phyloP scores from a whole-genome alignment of 768 basidiomycete species.

The Phanerochaete sordida region DNA sequence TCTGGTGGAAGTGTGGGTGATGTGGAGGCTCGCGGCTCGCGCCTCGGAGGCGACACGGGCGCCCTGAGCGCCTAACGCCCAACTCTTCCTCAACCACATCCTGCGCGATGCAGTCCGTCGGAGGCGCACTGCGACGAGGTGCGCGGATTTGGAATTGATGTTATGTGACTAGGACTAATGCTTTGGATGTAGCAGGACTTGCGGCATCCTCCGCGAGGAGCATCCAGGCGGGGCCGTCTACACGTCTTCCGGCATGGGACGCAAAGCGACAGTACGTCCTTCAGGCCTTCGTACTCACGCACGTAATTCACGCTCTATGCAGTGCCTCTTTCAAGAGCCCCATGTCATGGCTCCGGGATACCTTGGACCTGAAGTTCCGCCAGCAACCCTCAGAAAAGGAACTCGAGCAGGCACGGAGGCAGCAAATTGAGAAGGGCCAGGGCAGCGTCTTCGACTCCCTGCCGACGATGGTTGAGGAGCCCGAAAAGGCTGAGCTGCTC shows the following conservation, averaged over 20 bases:
- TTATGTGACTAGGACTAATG: not conserved
- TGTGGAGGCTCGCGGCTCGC: slow-evolving; percentile 4
- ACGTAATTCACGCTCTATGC: slow-evolving; percentile 21
- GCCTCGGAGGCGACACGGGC: slow-evolving; percentile 13
- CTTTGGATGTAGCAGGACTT: slow-evolving; percentile 3
- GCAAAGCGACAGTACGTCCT: slow-evolving; percentile 43
- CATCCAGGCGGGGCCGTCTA: not conserved
- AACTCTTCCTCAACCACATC: slow-evolving; percentile 10
- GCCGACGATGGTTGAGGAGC: slow-evolving; percentile 8
- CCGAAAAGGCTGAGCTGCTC: not conserved
- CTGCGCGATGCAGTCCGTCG: slow-evolving; percentile 25
- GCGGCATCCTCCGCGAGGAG: not conserved
- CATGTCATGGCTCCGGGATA: slow-evolving; percentile 61
- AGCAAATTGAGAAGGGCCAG: slow-evolving; percentile 23
- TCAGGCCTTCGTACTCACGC: not conserved
- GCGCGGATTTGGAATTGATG: not conserved
- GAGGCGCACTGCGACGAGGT: slow-evolving; percentile 25
- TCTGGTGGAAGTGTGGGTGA: slow-evolving; percentile 16
- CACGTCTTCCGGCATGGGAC: slow-evolving; percentile 29
- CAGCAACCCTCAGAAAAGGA: slow-evolving; percentile 44
- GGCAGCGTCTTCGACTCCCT: slow-evolving; percentile 26
- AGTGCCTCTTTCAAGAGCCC: slow-evolving; percentile 46
- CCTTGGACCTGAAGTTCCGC: slow-evolving; percentile 46
- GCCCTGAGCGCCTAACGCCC: slow-evolving; percentile 4
- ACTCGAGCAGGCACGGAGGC: slow-evolving; percentile 24